Conservation (phyloP, 1,284 basidiomycete species). For the Hypsizygus ulmarius region DNA sequence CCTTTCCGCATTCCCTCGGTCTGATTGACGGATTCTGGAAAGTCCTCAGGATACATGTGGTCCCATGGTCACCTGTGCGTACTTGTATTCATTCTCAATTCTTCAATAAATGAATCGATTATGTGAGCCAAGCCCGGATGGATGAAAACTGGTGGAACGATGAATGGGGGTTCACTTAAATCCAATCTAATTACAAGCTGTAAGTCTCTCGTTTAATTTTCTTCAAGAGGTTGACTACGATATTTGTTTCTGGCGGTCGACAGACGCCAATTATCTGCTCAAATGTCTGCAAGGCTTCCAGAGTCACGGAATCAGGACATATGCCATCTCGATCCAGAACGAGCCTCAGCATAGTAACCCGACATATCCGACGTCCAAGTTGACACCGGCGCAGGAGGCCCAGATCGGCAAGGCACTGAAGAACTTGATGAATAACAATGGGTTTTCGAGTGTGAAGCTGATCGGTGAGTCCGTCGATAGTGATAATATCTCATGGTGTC, state of each 20-base stretch:
- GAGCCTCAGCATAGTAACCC: constrained; percentile 32
- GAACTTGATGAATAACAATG: constrained; percentile 37
- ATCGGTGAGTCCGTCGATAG: constrained; percentile 26
- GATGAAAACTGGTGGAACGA: constrained; percentile 50
- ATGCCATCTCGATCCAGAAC: constrained; percentile 40
- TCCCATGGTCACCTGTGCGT: constrained; percentile 56
- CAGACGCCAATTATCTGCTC: constrained; percentile 52
- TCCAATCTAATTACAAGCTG: constrained; percentile 34
- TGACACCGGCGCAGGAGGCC: constrained; percentile 30
- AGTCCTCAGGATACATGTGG: constrained; percentile 39
- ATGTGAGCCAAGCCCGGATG: constrained; percentile 42
- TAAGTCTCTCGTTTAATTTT: constrained; percentile 18
- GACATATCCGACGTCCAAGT: constrained; percentile 28
- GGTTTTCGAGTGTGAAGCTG: constrained; percentile 35
- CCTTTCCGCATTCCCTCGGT: too few species aligned
- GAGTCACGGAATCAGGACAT: constrained; percentile 33
- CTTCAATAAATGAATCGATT: too few species aligned
- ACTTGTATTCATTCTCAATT: too few species aligned
- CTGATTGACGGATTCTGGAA: too few species aligned
- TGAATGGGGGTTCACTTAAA: constrained; percentile 47
- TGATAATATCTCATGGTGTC: neutral
- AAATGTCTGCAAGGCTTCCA: constrained; percentile 40
- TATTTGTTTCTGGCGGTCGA: neutral
- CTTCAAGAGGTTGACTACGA: neutral
- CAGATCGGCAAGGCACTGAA: constrained; percentile 36